Evolutionary conservation across 805 yeast genomes (phyloP), one percentile per base, ranked within the genome.

Genomic region (Cyberlindnera galapagoensis): DNA sequence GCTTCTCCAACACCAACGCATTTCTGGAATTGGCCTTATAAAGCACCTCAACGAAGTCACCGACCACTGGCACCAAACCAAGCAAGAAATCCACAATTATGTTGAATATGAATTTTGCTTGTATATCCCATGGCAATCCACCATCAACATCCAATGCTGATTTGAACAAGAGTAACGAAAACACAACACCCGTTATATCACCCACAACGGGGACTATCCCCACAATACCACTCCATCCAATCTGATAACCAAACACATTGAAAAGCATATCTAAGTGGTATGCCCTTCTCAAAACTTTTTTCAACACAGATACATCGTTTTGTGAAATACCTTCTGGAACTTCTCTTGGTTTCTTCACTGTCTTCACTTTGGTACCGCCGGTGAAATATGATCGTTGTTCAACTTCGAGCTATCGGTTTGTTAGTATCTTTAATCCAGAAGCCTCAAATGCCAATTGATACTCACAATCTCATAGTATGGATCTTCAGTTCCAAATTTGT

Each of bases 21-120:
- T 85, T 85, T 40, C 95, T 63, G 34, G 82, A 77, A 49, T 81
- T 82, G 18, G 87, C 74, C 60, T 82, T 80, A 60, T 79, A 85
- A 4, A 81, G 73, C 20, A 84, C 73, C 40, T 72, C 77, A 24
- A 79, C 65, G 13, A 82, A 49, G 40, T 72, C 80, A 15, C 95
- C 95, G n/a, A 83, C 71, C 26, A 85, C 49, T 3, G 95, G 95
- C 18, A 82, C 72, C 39, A 85, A 59, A 3, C 90, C 85, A 18
- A 85, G 54, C 4, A 65, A 57, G 39, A 82, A 80, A 54, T 85
- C 94, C 24, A 84, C 50, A n/a, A 63, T 38, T 9, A 82, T 68
- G 47, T 85, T 85, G 29, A 69, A 54, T 21, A 76, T 30, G 69
- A 84, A 77, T 24, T 66, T 56, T 3, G 68, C 43, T 30, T 68